Evolutionary conservation across 257 asterid genomes (phyloP), one percentile per base, ranked within the genome.

Genomic region (Petrea volubilis): DNA sequence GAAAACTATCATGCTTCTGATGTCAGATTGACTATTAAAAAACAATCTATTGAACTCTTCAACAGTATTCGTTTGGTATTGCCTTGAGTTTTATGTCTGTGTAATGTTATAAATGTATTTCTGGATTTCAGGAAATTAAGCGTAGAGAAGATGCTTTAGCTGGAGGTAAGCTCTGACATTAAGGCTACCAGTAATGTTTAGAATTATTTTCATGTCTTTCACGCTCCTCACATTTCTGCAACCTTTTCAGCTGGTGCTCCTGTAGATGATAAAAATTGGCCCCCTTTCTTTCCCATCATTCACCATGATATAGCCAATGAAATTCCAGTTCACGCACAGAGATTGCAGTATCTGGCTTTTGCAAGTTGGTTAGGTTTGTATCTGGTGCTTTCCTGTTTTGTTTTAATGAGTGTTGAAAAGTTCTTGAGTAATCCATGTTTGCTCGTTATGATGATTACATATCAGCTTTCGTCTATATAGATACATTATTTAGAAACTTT

Each of bases 301-400:
- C 88, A 84, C 67, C 88, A 87, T 68, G 90, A 87, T 71, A 84
- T 87, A 80, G 83, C 93, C 67, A 87, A 82, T 57, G 93, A 87
- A 70, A 87, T 87, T 60, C 93, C 93, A 62, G 83, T 79, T 60
- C 82, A 80, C 65, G 86, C 90, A 74, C 93, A 82, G 82, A 81
- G 78, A 84, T 73, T 87, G 85, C 93, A 87, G 80, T 87, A 87
- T 78, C 81, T 87, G 81, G 93, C 93, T 38, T 87, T 87, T 73
- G 88, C 90, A n/a, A 84, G 87, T 71, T 84, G 90, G 93, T 79
- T 84, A 77, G 93, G 90, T 87, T 53, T 68, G 84, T 46, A 25
- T 52, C 33, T 31, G 13, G 33, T 25, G 36, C 13, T 29, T 17
- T 62, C 3, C 17, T 58, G 5, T 51, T 57, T 57, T 4, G 1